Conservation (phyloP, 345 rosid genomes). For the Microcos paniculata region DNA sequence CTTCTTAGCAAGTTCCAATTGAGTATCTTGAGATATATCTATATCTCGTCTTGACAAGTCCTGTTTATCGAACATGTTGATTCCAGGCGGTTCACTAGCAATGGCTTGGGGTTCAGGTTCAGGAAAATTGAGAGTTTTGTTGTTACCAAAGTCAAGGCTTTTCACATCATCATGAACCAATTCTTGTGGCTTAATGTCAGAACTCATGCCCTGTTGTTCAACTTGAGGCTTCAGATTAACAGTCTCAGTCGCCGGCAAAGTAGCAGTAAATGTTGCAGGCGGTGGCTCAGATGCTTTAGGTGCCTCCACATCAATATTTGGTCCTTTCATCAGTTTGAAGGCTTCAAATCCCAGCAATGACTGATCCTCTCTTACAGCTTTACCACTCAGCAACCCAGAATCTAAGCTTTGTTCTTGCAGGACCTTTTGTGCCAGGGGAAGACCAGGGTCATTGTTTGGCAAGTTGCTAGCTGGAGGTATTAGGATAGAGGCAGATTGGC, state of each 20-base stretch:
- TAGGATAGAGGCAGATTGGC: conserved; percentile 26
- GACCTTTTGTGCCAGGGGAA: conserved; percentile 24
- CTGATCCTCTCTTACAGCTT: conserved; percentile 25
- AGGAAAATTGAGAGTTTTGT: conserved; percentile 20
- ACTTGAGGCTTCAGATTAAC: conserved; percentile 24
- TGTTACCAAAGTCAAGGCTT: conserved; percentile 15
- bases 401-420: conserved; percentile 25
- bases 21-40: conserved; percentile 29
- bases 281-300: conserved; percentile 27
- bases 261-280: conserved; percentile 23
- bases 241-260: conserved; percentile 25
- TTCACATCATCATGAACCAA: conserved; percentile 23
- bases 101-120: conserved; percentile 24
- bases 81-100: conserved; percentile 24
- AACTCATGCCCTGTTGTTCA: conserved; percentile 30
- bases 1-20: conserved; percentile 34
- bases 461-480: conserved; percentile 28
- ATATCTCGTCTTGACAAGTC: conserved; percentile 24
- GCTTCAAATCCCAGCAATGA: conserved; percentile 28
- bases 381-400: conserved; percentile 25
- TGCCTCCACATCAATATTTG: conserved; percentile 22
- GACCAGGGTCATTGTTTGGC: conserved; percentile 25
- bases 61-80: conserved; percentile 21
- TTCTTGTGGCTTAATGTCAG: conserved; percentile 23
- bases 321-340: conserved; percentile 25